Evolutionary conservation across 176 grass and related monocot species (phyloP), one percentile per base, ranked within the genome.

Genomic region (Leersia perrieri): DNA sequence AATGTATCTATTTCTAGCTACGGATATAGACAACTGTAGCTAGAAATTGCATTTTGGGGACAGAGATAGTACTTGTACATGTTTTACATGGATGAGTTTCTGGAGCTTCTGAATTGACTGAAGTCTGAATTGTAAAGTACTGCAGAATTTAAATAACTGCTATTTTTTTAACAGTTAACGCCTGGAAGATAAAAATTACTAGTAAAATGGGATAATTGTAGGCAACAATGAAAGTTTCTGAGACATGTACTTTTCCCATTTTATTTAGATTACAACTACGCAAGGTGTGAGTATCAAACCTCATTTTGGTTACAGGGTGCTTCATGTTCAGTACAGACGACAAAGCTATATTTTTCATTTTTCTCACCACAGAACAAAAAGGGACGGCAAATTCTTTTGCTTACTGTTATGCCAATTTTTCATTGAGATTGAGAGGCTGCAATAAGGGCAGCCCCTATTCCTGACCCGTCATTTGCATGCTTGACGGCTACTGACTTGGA

Each of bases 381-480:
- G 32, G 35, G 18, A 23, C 29, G 22, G n/a, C n/a, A 66, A 35
- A 4, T 35, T 31, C 7, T 3, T 72, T 30, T 78, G 61, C 32
- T 45, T 51, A 79, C 61, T 65, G 35, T 20, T 42, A 32, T 63
- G 27, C 40, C 26, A 26, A 40, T 75, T 68, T 31, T 73, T 84
- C 73, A 88, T 27, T 73, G 85, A 67, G 90, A 98, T 74, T 97
- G 85, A 72, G 92, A 87, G 39, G 95, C 92, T 16, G 92, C 95
- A 66, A 97, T 85, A 27, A 97, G 74, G 26, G 95, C 95, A 73
- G 95, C 95, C 18, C 95, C 95, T 34, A 92, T 84, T 47, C 95
- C 95, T 23, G 95, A 92, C 20, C 95, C 90, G 11, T 98, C 95
- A 22, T 87, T 82, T 0, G 74, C 85, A 0, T 87, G 84, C 49